Conservation (phyloP, 1,139 yeast species). For the Saccharomyces hybrid region DNA sequence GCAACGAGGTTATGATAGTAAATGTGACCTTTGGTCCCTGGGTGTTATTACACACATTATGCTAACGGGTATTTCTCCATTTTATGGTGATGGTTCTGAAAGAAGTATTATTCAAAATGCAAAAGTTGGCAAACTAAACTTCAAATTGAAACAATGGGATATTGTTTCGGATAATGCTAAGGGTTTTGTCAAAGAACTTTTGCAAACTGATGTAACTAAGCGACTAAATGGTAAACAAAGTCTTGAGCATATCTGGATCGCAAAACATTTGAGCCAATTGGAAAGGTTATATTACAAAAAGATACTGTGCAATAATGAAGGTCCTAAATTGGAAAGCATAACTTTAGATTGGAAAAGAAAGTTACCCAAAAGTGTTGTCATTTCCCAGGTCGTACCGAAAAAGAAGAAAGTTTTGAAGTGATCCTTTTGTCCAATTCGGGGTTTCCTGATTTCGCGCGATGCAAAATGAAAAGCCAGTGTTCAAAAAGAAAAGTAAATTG, state of each 20-base stretch:
- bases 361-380: constrained; percentile 19
- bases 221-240: constrained; percentile 64
- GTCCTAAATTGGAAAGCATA: neutral
- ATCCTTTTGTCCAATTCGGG: neutral
- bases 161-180: constrained; percentile 70
- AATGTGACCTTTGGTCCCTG: constrained; percentile 85
- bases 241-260: constrained; percentile 64
- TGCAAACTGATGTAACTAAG: constrained; percentile 53
- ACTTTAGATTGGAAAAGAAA: constrained; percentile 20
- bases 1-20: constrained; percentile 68
- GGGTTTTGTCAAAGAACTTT: constrained; percentile 56
- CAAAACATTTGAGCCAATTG: constrained; percentile 30
- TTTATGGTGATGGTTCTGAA: constrained; percentile 54
- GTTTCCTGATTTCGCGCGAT: neutral
- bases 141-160: constrained; percentile 84
- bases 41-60: constrained; percentile 89
- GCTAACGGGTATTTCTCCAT: constrained; percentile 88
- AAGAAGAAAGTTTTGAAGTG: constrained; percentile 11
- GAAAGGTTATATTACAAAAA: constrained; percentile 27
- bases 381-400: constrained; percentile 13
- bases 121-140: constrained; percentile 60
- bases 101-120: constrained; percentile 79
- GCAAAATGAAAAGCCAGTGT: neutral
- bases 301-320: constrained; percentile 16
- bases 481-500: neutral